Evolutionary conservation across 352 stramenopile species (phyloP).

Genomic region (Pythium coloratum): DNA sequence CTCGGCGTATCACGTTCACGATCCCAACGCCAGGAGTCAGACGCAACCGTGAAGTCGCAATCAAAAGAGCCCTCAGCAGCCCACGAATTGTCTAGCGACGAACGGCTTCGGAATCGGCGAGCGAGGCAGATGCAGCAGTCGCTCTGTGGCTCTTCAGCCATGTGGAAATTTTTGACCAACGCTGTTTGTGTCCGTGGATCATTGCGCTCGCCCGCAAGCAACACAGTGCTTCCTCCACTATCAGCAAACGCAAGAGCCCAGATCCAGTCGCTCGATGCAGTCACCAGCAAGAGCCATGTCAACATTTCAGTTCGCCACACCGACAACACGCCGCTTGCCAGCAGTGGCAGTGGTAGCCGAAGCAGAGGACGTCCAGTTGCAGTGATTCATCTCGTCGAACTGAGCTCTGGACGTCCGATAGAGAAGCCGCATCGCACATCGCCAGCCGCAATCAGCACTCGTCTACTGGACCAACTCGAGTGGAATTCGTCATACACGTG

Average conservation of each 20-base stretch:
- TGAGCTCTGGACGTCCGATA: constrained; percentile 48
- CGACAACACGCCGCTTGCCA: constrained; percentile 53
- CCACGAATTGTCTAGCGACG: not conserved
- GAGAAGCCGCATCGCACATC: constrained; percentile 30
- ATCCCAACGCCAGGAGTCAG: not conserved
- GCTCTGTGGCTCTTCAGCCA: not conserved
- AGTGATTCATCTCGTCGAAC: constrained; percentile 47
- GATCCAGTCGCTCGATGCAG: constrained; percentile 10
- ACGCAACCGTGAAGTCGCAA: not conserved
- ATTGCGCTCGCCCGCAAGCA: constrained; percentile 3
- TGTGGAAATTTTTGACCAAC: constrained; percentile 6
- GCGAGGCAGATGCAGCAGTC: not conserved
- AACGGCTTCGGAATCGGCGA: not conserved
- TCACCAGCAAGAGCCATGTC: constrained; percentile 29
- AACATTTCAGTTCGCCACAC: constrained; percentile 43
- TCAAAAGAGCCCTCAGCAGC: not conserved
- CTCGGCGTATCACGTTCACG: constrained; percentile 1
- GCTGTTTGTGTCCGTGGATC: constrained; percentile 16
- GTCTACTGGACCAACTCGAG: constrained; percentile 34
- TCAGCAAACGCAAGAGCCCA: not conserved
- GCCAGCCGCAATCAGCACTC: constrained; percentile 12
- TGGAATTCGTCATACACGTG: constrained; percentile 34
- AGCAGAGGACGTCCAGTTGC: constrained; percentile 37
- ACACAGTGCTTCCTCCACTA: constrained; percentile 6
- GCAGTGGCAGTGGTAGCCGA: constrained; percentile 23